These are phyloP conservation scores for Xylogone sp. DNA, from an alignment of 2,329 filamentous ascomycete genomes.

Conservation along the genomic window DNA sequence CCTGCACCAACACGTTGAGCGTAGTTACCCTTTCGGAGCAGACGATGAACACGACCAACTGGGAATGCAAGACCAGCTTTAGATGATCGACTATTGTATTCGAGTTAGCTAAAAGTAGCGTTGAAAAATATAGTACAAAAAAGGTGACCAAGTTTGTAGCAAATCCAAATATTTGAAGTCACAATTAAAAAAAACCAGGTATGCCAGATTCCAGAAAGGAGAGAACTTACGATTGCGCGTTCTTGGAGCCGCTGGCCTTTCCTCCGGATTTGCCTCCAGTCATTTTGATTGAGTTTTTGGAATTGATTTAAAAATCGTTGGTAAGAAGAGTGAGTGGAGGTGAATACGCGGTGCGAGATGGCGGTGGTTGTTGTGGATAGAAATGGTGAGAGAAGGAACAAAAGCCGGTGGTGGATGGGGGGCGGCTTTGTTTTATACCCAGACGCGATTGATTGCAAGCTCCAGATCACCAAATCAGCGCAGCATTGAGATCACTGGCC, in stretches of 20 bases:
- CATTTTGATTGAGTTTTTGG: constrained; percentile 70
- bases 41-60: constrained; percentile 98
- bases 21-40: constrained; percentile 98
- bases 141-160: too few species aligned
- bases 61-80: constrained; percentile 99
- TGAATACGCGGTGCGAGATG: constrained; percentile 16
- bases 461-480: background rate
- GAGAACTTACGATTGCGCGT: constrained; percentile 89
- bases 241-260: constrained; percentile 99
- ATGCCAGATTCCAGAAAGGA: too few species aligned
- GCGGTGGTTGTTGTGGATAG: constrained; percentile 7
- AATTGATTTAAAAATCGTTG: constrained; percentile 29
- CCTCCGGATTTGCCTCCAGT: constrained; percentile 99
- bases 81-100: constrained; percentile 95
- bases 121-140: too few species aligned
- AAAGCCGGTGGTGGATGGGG: constrained; percentile 11
- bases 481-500: background rate
- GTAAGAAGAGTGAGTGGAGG: constrained; percentile 27
- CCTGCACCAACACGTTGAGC: constrained; percentile 98
- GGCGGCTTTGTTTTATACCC: constrained; percentile 1
- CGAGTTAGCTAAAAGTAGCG: too few species aligned
- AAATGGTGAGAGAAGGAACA: constrained; percentile 24
- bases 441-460: background rate
- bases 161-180: background rate
- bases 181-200: background rate